phyloP scores from a whole-genome alignment of 1,139 yeast genomes.

The Diutina catenulata region DNA sequence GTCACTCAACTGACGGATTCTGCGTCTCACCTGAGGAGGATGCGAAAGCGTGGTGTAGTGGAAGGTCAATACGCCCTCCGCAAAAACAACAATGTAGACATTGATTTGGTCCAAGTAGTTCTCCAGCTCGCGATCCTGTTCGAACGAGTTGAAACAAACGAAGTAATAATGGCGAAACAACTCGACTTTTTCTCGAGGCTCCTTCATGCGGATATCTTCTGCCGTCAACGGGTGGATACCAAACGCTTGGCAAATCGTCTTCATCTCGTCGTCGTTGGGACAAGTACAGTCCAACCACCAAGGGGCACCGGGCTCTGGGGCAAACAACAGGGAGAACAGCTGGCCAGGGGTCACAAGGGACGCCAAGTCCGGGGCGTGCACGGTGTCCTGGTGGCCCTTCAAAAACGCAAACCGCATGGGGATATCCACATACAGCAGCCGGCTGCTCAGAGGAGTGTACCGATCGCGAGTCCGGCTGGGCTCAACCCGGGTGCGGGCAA shows the following conservation, averaged over 20 bases:
- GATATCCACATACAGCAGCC: slow-evolving; percentile 8
- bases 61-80: slow-evolving; percentile 74
- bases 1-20: slow-evolving; percentile 83
- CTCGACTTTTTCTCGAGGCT: slow-evolving; percentile 78
- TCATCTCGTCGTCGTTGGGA: slow-evolving; percentile 61
- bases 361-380: slow-evolving; percentile 81
- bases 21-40: slow-evolving; percentile 79
- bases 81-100: slow-evolving; percentile 78
- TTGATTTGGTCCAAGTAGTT: slow-evolving; percentile 81
- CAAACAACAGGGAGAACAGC: slow-evolving; percentile 54
- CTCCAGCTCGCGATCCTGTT: slow-evolving; percentile 63
- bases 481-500: no score
- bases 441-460: no score
- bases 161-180: slow-evolving; percentile 64
- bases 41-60: slow-evolving; percentile 77
- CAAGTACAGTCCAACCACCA: slow-evolving; percentile 75
- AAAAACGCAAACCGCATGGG: slow-evolving; percentile 72
- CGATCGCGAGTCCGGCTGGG: no score
- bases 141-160: slow-evolving; percentile 76
- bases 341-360: slow-evolving; percentile 57
- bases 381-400: slow-evolving; percentile 69
- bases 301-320: slow-evolving; percentile 43
- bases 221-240: slow-evolving; percentile 82
- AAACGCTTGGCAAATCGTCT: slow-evolving; percentile 53
- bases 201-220: slow-evolving; percentile 78